Percentiles rank a stretch among this genome's conserved stretches.
phyloP scores from a whole-genome alignment of 345 rosid genomes.

The Cardamine occulta region DNA sequence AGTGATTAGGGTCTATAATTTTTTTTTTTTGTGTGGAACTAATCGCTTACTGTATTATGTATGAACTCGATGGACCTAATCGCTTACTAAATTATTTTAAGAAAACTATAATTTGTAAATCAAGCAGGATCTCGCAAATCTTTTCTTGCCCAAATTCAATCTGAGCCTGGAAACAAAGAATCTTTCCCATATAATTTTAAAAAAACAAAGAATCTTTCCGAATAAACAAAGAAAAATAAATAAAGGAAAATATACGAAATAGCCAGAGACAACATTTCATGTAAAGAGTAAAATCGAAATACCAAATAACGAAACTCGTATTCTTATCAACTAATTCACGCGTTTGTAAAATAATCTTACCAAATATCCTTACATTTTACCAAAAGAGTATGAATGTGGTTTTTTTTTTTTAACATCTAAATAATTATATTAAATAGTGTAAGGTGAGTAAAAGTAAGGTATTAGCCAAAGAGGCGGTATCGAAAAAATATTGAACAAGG shows the following conservation, averaged over 20 bases:
- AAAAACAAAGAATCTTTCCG: slow-evolving; percentile 13
- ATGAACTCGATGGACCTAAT: background rate
- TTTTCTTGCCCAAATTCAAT: slow-evolving; percentile 12
- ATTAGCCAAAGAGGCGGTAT: too few species aligned
- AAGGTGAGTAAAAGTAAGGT: too few species aligned
- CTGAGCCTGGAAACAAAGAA: slow-evolving; percentile 27
- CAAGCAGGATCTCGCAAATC: slow-evolving; percentile 27
- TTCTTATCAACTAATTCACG: slow-evolving; percentile 6
- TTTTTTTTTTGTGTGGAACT: background rate
- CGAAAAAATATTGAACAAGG: too few species aligned
- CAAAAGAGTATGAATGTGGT: background rate
- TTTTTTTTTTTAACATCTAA: too few species aligned
- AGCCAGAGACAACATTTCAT: background rate
- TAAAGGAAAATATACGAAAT: background rate
- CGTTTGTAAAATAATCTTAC: slow-evolving; percentile 1
- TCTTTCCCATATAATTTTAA: background rate
- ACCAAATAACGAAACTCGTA: background rate
- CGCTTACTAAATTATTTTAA: slow-evolving; percentile 12
- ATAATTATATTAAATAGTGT: too few species aligned
- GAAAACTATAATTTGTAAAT: slow-evolving; percentile 2
- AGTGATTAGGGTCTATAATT: background rate
- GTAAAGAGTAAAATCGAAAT: slow-evolving; percentile 12
- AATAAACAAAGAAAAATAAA: background rate
- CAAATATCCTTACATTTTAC: background rate
- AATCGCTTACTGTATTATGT: too few species aligned